A percentile compares a stretch with the other conserved stretches of the same genome.
Conservation (phyloP, 805 yeast genomes). For the Scheffersomyces ergatensis region DNA sequence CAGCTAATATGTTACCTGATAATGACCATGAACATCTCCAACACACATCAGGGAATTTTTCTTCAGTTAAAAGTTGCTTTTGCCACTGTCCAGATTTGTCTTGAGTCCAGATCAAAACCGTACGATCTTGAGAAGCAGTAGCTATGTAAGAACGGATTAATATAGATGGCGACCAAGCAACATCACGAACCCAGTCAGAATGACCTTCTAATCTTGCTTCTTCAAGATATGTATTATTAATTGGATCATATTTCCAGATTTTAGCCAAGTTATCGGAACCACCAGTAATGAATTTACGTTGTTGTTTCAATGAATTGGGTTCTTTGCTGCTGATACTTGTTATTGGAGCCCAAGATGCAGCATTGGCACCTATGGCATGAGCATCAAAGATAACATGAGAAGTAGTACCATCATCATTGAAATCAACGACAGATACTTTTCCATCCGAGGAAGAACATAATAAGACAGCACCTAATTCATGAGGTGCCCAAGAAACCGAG, state of each 20-base stretch:
- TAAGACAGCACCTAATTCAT: conserved; percentile 90
- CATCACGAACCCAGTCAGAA: conserved; percentile 98
- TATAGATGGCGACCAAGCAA: conserved; percentile 95
- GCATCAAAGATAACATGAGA: conserved; percentile 67
- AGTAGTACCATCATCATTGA: conserved; percentile 83
- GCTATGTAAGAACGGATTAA: conserved; percentile 88
- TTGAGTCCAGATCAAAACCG: conserved; percentile 94
- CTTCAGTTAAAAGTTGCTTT: conserved; percentile 68
- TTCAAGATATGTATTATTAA: conserved; percentile 55
- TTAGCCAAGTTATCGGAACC: conserved; percentile 94
- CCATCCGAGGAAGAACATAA: conserved; percentile 94
- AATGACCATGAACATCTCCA: conserved; percentile 99
- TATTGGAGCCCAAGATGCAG: conserved; percentile 93
- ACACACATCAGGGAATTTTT: conserved; percentile 91
- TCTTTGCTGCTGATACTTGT: conserved; percentile 22
- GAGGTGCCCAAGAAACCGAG: conserved; percentile 96
- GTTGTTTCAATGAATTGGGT: conserved; percentile 30
- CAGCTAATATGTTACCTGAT: conserved; percentile 92
- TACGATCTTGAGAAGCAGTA: conserved; percentile 93
- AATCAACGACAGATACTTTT: conserved; percentile 83
- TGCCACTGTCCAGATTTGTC: conserved; percentile 73
- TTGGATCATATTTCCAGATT: conserved; percentile 74
- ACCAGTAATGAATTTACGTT: conserved; percentile 84
- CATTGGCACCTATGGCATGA: conserved; percentile 90
- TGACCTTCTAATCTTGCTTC: conserved; percentile 87